A percentile compares a stretch with the other conserved stretches of the same genome.
phyloP scores from a whole-genome alignment of 139 green algal species.

The Coelastrella sp. region DNA sequence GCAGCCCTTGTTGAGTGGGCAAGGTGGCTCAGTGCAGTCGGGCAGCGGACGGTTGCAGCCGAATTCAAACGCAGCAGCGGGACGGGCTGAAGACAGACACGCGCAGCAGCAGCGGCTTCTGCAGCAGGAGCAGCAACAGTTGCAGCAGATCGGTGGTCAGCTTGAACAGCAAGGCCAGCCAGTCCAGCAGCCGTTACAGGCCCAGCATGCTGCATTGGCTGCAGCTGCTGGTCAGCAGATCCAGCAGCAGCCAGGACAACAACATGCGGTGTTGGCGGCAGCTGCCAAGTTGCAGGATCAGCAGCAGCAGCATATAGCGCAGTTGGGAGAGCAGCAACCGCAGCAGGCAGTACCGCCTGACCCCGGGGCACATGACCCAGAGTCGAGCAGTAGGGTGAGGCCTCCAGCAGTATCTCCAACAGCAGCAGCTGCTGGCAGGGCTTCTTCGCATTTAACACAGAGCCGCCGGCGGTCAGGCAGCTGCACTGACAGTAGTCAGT shows the following conservation, averaged over 20 bases:
- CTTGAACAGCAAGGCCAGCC: conserved; percentile 3
- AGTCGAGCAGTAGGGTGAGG: neutral
- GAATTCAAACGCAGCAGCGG: neutral
- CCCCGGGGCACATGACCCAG: neutral
- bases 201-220: neutral
- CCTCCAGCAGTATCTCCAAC: neutral
- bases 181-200: neutral
- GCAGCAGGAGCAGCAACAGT: conserved; percentile 18
- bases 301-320: conserved; percentile 14
- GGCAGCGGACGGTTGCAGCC: conserved; percentile 29
- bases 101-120: neutral
- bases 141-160: neutral
- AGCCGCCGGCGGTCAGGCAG: neutral
- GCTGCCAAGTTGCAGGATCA: neutral
- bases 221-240: neutral
- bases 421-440: neutral
- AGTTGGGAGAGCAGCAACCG: too few species aligned
- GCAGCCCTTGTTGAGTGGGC: conserved; percentile 32
- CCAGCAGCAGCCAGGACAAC: neutral
- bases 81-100: neutral
- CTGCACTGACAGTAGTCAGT: conserved; percentile 38
- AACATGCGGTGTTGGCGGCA: too few species aligned
- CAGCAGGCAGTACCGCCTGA: neutral
- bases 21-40: neutral
- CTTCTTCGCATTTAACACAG: neutral